phyloP scores from a whole-genome alignment of 1,284 basidiomycete genomes.

The Puccinia coronata region DNA sequence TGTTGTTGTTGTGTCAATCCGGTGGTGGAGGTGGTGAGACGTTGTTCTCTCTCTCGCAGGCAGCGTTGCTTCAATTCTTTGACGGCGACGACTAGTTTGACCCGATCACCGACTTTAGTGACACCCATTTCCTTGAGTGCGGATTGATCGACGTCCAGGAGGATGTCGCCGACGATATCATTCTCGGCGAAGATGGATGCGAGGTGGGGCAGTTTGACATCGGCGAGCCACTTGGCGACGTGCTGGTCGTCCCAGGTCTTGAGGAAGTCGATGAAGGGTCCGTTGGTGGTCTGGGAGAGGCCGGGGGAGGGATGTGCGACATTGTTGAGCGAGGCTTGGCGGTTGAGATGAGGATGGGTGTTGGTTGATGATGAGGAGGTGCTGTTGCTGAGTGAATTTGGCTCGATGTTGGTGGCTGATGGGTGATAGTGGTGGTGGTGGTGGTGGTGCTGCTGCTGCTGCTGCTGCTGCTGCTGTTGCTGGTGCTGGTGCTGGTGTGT shows the following conservation, averaged over 20 bases:
- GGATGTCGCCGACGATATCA: slow-evolving; percentile 82
- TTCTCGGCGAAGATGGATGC: slow-evolving; percentile 72
- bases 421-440: not conserved
- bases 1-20: slow-evolving; percentile 48
- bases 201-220: slow-evolving; percentile 69
- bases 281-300: too few relatives aligned
- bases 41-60: slow-evolving; percentile 46
- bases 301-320: slow-evolving; percentile 7
- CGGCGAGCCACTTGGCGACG: slow-evolving; percentile 52
- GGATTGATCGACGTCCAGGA: slow-evolving; percentile 82
- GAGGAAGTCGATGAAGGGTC: slow-evolving; percentile 60
- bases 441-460: slow-evolving; percentile 17
- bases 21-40: slow-evolving; percentile 44
- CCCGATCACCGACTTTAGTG: slow-evolving; percentile 79
- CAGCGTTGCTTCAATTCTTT: slow-evolving; percentile 71
- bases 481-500: too few relatives aligned
- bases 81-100: slow-evolving; percentile 79
- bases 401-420: slow-evolving; percentile 12
- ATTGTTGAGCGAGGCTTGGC: slow-evolving; percentile 15
- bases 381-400: slow-evolving; percentile 2
- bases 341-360: not conserved
- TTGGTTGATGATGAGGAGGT: not conserved
- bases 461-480: too few relatives aligned
- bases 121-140: slow-evolving; percentile 86
- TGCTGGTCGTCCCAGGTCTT: slow-evolving; percentile 39